Conservation (phyloP, 2,329 filamentous ascomycete genomes). For the Cladosporium oxysporum region DNA sequence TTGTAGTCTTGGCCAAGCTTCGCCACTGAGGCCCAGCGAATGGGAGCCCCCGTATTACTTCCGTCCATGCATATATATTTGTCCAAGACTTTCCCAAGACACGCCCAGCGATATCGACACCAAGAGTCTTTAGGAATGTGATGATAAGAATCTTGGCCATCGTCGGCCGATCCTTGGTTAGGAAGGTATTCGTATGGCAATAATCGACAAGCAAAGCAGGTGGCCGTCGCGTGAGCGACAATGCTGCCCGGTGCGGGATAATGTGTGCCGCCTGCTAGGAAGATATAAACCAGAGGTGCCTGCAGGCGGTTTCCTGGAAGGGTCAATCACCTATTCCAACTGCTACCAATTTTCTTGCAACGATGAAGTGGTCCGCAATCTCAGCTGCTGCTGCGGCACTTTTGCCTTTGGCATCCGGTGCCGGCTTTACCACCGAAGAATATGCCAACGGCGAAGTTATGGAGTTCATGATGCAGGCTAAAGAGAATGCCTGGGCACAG, state of each 20-base stretch:
- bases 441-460: slow-evolving; percentile 27
- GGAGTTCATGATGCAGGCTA: slow-evolving; percentile 25
- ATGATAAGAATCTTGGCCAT: slow-evolving; percentile 17
- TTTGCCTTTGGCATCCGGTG: slow-evolving; percentile 25
- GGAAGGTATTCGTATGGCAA: slow-evolving; percentile 15
- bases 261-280: background rate
- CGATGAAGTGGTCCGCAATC: slow-evolving; percentile 26
- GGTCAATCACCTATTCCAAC: background rate
- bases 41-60: slow-evolving; percentile 7
- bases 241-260: background rate
- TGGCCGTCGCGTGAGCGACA: slow-evolving; percentile 16
- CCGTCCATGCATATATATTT: background rate
- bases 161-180: slow-evolving; percentile 7
- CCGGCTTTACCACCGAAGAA: slow-evolving; percentile 25
- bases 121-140: background rate
- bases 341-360: slow-evolving; percentile 6
- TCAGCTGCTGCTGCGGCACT: slow-evolving; percentile 22
- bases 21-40: slow-evolving; percentile 10
- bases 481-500: slow-evolving; percentile 26
- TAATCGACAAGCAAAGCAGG: slow-evolving; percentile 1
- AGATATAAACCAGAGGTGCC: slow-evolving; percentile 7
- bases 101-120: slow-evolving; percentile 10
- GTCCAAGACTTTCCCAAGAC: slow-evolving; percentile 15
- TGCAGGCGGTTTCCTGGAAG: background rate
- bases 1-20: slow-evolving; percentile 17